Evolutionary conservation across 768 basidiomycete species (phyloP), one percentile per base, ranked within the genome.

Genomic region (Mrakia blollopis): DNA sequence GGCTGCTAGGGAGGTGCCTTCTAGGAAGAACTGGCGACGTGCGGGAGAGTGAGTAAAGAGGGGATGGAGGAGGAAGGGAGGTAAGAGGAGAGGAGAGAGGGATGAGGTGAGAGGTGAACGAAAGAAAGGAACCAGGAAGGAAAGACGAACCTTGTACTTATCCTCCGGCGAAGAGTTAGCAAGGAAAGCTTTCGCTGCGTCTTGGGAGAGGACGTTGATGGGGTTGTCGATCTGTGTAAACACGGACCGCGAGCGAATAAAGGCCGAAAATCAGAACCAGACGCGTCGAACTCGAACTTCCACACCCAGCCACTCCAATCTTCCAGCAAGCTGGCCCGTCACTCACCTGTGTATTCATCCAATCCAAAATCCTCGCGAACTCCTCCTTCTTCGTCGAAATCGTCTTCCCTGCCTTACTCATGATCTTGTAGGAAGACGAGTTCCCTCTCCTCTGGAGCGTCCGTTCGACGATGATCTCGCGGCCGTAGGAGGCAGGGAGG

Each of bases 1-100:
- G 80, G 96, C 91, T 50, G 89, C 88, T 21, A 99, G 88, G 80
- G 94, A 92, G 0, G 97, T 98, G 23, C 97, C 97, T 52, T 90
- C 88, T 44, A 98, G 88, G 88, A 98, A 98, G 84, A 98, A 94
- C 94, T 96, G 79, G 0, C n/a, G n/a, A 61, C 9, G 25, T 6
- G 23, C 50, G 44, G 10, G n/a, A n/a, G n/a, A n/a, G n/a, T n/a
- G n/a, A n/a, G n/a, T n/a, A n/a, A n/a, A n/a, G n/a, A n/a, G n/a
- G n/a, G 25, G 28, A 14, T 32, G 67, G 23, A 18, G 69, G 76
- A 37, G 30, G 52, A 47, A 23, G 52, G 6, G 39, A 21, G 1
- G n/a, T n/a, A n/a, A n/a, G n/a, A n/a, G n/a, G n/a, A n/a, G n/a
- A n/a, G n/a, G 44, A 14, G 7, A 16, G 14, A 14, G 7, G 14